These are phyloP conservation scores for Boletellus sp. DNA, from an alignment of 768 basidiomycete genomes.

Conservation along the genomic window DNA sequence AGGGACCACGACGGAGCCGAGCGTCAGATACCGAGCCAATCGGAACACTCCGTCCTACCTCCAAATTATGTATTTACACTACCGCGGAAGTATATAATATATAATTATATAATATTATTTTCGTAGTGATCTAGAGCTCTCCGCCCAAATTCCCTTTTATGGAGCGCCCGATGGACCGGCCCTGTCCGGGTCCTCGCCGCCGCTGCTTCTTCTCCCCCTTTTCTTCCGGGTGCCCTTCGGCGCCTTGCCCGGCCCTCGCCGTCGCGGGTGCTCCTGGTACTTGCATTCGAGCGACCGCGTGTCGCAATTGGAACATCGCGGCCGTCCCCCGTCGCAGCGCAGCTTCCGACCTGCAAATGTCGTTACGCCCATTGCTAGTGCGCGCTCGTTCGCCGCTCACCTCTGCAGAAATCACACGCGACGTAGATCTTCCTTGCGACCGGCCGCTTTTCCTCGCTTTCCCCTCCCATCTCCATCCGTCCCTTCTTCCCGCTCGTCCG, in stretches of 20 bases:
- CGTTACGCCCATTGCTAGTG: background rate
- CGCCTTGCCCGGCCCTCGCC: conserved; percentile 75
- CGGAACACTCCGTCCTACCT: conserved; percentile 38
- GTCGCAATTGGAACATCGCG: conserved; percentile 60
- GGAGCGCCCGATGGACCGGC: conserved; percentile 24
- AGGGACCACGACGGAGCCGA: conserved; percentile 43
- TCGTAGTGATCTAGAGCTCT: conserved; percentile 13
- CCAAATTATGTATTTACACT: conserved; percentile 15
- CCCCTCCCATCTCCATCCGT: conserved; percentile 10
- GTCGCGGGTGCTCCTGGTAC: conserved; percentile 49
- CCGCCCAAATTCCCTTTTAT: conserved; percentile 21
- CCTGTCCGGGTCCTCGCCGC: conserved; percentile 22
- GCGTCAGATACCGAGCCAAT: conserved; percentile 58
- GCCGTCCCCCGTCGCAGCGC: conserved; percentile 64
- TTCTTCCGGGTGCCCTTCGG: conserved; percentile 54
- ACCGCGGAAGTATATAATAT: conserved; percentile 30
- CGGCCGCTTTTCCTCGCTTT: conserved; percentile 22
- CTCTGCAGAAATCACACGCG: conserved; percentile 78
- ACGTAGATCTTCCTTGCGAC: conserved; percentile 35
- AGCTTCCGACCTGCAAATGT: conserved; percentile 62
- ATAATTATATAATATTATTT: conserved; percentile 22
- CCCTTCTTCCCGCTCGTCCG: conserved; percentile 18
- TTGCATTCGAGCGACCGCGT: conserved; percentile 49
- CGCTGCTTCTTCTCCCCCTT: conserved; percentile 32
- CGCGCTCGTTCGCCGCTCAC: conserved; percentile 35